A percentile compares a stretch with the other conserved stretches of the same genome.
Evolutionary conservation across 305 asterid genomes (phyloP).

Genomic region (Fraxinus xanthoxyloides): DNA sequence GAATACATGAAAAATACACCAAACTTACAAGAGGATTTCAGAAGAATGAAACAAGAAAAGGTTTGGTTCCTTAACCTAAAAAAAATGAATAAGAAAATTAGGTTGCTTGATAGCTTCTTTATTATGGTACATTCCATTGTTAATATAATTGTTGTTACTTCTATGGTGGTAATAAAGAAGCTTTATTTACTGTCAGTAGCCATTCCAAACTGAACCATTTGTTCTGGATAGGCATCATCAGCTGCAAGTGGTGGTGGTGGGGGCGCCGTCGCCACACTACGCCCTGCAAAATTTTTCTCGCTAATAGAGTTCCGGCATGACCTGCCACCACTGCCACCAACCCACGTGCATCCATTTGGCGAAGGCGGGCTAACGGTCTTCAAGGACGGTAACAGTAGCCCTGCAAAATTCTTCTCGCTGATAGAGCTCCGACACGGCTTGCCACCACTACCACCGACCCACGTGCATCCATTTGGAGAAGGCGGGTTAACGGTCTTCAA

Average conservation of each 20-base stretch:
- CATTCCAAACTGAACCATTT: not conserved
- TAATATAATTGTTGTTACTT: not conserved
- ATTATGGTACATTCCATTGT: not conserved
- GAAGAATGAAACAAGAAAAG: too few relatives aligned
- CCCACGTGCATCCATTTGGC: constrained; percentile 19
- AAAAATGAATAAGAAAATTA: constrained; percentile 6
- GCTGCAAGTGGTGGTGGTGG: constrained; percentile 10
- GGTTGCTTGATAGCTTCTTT: not conserved
- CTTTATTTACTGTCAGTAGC: not conserved
- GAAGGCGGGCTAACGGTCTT: not conserved
- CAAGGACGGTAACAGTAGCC: constrained; percentile 29
- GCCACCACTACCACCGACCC: too few relatives aligned
- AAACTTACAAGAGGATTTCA: too few relatives aligned
- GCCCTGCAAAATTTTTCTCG: constrained; percentile 30
- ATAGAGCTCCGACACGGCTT: too few relatives aligned
- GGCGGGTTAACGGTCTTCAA: constrained; percentile 18
- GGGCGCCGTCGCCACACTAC: not conserved
- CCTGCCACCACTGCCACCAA: constrained; percentile 29
- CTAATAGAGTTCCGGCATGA: constrained; percentile 11
- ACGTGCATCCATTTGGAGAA: not conserved
- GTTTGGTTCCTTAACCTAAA: not conserved
- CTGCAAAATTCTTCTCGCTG: constrained; percentile 11
- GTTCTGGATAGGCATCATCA: not conserved
- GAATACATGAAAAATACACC: too few relatives aligned
- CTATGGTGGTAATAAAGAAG: not conserved